phyloP scores from a whole-genome alignment of 768 basidiomycete genomes.

The Suillus bovinus region DNA sequence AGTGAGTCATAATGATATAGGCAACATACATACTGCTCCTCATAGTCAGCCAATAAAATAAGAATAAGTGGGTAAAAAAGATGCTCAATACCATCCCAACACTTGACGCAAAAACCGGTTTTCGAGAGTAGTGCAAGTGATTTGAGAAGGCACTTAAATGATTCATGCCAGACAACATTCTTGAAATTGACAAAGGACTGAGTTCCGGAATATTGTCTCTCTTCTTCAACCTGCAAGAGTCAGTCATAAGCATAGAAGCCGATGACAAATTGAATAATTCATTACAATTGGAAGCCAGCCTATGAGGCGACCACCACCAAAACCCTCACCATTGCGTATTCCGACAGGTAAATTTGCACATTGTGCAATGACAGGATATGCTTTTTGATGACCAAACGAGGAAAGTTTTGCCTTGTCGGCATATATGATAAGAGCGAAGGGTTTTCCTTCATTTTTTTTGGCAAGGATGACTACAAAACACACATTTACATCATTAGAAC shows the following conservation, averaged over 20 bases:
- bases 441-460: conserved; percentile 21
- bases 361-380: conserved; percentile 37
- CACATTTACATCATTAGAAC: background rate
- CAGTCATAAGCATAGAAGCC: background rate
- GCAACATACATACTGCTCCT: conserved; percentile 38
- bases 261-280: conserved; percentile 6
- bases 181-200: too few species aligned
- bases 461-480: background rate
- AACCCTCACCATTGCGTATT: conserved; percentile 34
- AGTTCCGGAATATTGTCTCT: conserved; percentile 5
- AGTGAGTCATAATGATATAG: background rate
- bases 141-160: conserved; percentile 12
- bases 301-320: conserved; percentile 36
- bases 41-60: too few species aligned
- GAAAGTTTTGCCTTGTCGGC: conserved; percentile 42
- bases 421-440: conserved; percentile 37
- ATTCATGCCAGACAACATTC: conserved; percentile 13
- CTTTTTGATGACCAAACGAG: conserved; percentile 39
- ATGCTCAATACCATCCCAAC: conserved; percentile 30
- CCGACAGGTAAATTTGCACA: conserved; percentile 32
- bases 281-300: conserved; percentile 42
- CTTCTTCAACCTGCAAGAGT: conserved; percentile 9
- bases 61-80: conserved; percentile 31
- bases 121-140: background rate
- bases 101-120: conserved; percentile 19